Evolutionary conservation across 2,329 filamentous ascomycete genomes (phyloP).

Genomic region (Aspergillus sp.): DNA sequence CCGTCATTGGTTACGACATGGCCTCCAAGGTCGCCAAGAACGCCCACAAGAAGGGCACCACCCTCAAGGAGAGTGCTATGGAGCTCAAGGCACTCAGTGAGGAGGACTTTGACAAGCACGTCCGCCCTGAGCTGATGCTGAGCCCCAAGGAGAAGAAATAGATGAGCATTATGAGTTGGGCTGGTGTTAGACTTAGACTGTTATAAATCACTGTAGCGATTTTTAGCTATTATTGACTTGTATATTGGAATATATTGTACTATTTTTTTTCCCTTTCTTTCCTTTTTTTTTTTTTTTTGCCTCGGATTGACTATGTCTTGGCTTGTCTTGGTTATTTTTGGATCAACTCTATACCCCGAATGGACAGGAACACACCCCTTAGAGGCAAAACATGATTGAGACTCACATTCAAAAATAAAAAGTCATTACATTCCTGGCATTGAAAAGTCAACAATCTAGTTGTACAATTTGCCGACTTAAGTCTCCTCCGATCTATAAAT

Average conservation of each 20-base stretch:
- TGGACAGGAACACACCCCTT: background rate
- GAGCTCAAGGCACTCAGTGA: conserved; percentile 85
- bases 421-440: too few relatives aligned
- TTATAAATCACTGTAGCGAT: conserved; percentile 16
- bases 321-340: conserved; percentile 9
- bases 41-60: conserved; percentile 96
- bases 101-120: conserved; percentile 86
- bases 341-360: background rate
- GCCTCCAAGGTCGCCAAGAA: conserved; percentile 97
- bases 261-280: conserved; percentile 10
- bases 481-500: background rate
- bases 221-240: conserved; percentile 14
- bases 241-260: conserved; percentile 19
- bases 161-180: conserved; percentile 11
- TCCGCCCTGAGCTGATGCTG: conserved; percentile 94
- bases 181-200: conserved; percentile 10
- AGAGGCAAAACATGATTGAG: background rate
- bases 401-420: too few relatives aligned
- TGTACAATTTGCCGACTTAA: background rate
- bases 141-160: conserved; percentile 70
- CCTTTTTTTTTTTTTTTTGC: background rate
- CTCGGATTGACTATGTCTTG: background rate
- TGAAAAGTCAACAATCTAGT: background rate
- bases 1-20: conserved; percentile 97
- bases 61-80: conserved; percentile 89